Evolutionary conservation across 169 alveolate genomes (phyloP), one percentile per base, ranked within the genome.

Genomic region (Fabrea salina): DNA sequence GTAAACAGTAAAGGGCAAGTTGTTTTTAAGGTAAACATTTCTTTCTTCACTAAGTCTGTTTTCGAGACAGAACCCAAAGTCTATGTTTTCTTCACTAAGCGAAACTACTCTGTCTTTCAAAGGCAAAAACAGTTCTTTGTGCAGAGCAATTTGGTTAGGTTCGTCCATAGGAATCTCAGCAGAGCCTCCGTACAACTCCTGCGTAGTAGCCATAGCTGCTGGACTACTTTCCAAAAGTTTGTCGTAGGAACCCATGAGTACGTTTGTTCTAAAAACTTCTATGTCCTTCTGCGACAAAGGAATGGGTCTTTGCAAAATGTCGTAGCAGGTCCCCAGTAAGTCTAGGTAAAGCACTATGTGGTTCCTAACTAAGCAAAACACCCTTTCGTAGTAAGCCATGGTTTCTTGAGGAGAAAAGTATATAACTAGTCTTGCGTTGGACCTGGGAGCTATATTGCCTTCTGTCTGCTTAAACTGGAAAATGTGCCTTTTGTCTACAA

Each of bases 281-380:
- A 90, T 89, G 72, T 82, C 90, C 50, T 91, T 83, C 81, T 90
- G 92, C 85, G 82, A 85, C 16, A 90, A 82, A 71, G 91, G 92
- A 41, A 87, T 72, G 33, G 93, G 92, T 66, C 86, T 85, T n/a
- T 75, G 84, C 50, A 85, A 78, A n/a, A 86, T 82, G 71, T 90
- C 95, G 70, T 79, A 89, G 76, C 93, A 90, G 49, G 93, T 80
- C 0, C 95, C 95, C 47, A 87, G 72, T 51, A 90, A 71, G 77
- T 90, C 95, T 5, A 87, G 71, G 80, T 84, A 86, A 32, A 85
- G 87, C 27, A 90, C 83, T 32, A 82, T 53, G 76, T 87, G 93
- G 75, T 90, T 87, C 82, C 82, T 85, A 30, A 85, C 82, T 2
- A 87, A 8, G 33, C 91, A 76, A 78, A 85, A 90, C 7, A 87